A percentile compares a stretch with the other conserved stretches of the same genome.
Conservation (phyloP, 129 eudicot genomes). For the Lactuca sativa region DNA sequence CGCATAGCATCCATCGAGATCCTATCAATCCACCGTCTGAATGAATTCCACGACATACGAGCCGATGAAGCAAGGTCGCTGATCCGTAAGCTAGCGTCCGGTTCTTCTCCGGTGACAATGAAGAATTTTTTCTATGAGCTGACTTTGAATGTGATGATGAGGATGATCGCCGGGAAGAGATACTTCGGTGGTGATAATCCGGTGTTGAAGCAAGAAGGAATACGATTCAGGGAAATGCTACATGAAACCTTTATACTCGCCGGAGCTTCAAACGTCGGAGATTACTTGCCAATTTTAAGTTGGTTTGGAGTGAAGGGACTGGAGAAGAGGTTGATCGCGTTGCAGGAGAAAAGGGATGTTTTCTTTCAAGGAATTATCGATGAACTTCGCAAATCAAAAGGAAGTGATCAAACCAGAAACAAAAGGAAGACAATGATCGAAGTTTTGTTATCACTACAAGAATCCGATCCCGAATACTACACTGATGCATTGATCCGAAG, state of each 20-base stretch:
- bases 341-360: constrained; percentile 41
- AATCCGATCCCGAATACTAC: constrained; percentile 53
- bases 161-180: constrained; percentile 63
- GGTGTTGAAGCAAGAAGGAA: constrained; percentile 36
- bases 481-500: constrained; percentile 46
- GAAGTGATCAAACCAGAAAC: background rate
- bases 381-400: constrained; percentile 20
- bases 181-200: constrained; percentile 36
- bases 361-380: constrained; percentile 51
- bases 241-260: constrained; percentile 23
- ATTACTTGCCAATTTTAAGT: constrained; percentile 56
- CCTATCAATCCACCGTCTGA: constrained; percentile 44
- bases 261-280: constrained; percentile 36
- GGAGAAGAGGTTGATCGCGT: constrained; percentile 30
- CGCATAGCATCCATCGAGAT: constrained; percentile 48
- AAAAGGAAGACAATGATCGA: constrained; percentile 48
- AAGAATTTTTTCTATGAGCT: background rate
- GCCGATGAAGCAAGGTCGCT: constrained; percentile 28
- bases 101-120: too few relatives aligned
- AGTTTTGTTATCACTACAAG: constrained; percentile 46
- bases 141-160: constrained; percentile 51
- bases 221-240: constrained; percentile 40
- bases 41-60: constrained; percentile 33
- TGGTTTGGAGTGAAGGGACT: constrained; percentile 27
- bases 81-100: constrained; percentile 9